These are phyloP conservation scores for Phlebopus sp. DNA, from an alignment of 1,284 basidiomycete genomes.

Conservation along the genomic window DNA sequence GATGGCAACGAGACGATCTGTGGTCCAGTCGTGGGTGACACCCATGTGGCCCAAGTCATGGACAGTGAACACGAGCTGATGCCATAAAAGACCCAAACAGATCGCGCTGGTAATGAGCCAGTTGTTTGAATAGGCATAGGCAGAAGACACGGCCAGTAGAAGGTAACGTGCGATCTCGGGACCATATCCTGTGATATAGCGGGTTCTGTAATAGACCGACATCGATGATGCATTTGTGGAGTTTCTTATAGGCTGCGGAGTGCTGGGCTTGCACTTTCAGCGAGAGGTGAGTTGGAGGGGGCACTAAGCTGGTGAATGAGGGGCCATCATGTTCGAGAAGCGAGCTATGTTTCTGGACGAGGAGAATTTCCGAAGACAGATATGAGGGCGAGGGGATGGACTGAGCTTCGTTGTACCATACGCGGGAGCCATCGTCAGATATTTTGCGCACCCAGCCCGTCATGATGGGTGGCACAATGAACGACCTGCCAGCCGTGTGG, in stretches of 20 bases:
- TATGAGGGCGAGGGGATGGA: conserved; percentile 40
- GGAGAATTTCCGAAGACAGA: conserved; percentile 59
- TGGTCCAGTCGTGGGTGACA: conserved; percentile 84
- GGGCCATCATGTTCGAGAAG: conserved; percentile 36
- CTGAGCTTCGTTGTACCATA: conserved; percentile 64
- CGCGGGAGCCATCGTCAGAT: conserved; percentile 39
- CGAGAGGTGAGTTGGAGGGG: conserved; percentile 54
- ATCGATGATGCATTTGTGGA: conserved; percentile 74
- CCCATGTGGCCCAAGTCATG: conserved; percentile 97
- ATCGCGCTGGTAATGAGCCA: conserved; percentile 75
- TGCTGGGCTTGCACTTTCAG: conserved; percentile 66
- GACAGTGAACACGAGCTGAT: conserved; percentile 89
- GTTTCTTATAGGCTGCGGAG: conserved; percentile 75
- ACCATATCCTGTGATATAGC: conserved; percentile 86
- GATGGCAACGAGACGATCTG: conserved; percentile 81
- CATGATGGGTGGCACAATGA: conserved; percentile 87
- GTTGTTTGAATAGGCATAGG: conserved; percentile 57
- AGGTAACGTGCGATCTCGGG: conserved; percentile 81
- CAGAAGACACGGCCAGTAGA: conserved; percentile 59
- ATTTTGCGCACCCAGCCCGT: conserved; percentile 71
- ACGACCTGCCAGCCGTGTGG: conserved; percentile 68
- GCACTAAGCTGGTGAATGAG: conserved; percentile 49
- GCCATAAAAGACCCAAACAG: conserved; percentile 88
- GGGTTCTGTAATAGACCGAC: conserved; percentile 87
- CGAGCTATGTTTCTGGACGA: conserved; percentile 44